These are phyloP conservation scores for Jatropha multifida DNA, from an alignment of 441 rosid species.

Conservation along the genomic window DNA sequence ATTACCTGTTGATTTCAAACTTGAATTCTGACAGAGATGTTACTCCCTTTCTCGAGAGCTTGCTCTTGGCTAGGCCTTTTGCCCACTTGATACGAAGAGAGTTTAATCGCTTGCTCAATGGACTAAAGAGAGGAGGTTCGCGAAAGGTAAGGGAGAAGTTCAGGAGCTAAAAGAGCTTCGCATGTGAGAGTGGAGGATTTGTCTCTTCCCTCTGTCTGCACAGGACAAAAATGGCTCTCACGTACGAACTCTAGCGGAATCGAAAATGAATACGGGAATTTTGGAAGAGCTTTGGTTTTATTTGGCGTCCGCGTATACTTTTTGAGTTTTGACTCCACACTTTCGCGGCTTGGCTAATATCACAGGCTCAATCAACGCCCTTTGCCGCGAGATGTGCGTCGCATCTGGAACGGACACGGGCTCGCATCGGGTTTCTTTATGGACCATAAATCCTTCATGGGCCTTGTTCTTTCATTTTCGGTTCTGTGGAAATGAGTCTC, in stretches of 20 bases:
- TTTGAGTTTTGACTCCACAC: neutral
- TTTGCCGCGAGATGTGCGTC: neutral
- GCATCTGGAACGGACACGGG: neutral
- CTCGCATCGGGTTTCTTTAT: neutral
- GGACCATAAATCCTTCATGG: neutral
- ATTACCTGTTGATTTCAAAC: neutral
- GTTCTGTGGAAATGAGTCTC: too few species aligned
- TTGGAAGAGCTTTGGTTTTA: neutral
- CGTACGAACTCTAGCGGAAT: slow-evolving; percentile 24
- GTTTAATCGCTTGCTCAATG: neutral
- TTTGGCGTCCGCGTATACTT: slow-evolving; percentile 32
- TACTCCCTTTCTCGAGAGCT: neutral
- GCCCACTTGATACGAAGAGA: neutral
- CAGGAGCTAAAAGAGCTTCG: neutral
- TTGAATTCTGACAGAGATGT: neutral
- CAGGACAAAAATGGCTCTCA: slow-evolving; percentile 8
- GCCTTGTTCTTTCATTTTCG: too few species aligned
- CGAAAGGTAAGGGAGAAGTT: neutral
- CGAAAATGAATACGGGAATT: neutral
- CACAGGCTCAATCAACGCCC: neutral
- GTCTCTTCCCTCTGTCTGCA: neutral
- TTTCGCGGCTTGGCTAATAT: neutral
- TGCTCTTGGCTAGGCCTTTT: neutral
- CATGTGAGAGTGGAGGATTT: neutral
- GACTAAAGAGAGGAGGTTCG: neutral